These are phyloP conservation scores for Ajuga chamaepitys DNA, from an alignment of 257 asterid species.

Conservation along the genomic window DNA sequence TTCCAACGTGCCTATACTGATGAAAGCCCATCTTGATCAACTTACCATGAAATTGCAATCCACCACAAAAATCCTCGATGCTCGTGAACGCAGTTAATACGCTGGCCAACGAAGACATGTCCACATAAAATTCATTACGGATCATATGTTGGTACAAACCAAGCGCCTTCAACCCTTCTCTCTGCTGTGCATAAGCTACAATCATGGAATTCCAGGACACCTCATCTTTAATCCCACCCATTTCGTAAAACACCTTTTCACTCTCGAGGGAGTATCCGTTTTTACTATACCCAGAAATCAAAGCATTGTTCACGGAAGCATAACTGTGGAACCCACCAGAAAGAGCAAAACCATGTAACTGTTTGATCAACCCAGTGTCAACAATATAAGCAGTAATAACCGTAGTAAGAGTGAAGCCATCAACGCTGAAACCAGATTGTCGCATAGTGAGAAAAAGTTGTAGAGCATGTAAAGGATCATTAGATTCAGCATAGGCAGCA, in stretches of 20 bases:
- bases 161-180: conserved; percentile 54
- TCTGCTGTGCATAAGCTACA: conserved; percentile 59
- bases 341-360: conserved; percentile 47
- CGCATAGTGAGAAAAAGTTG: conserved; percentile 35
- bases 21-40: conserved; percentile 57
- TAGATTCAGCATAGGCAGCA: conserved; percentile 63
- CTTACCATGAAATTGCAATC: conserved; percentile 59
- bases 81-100: conserved; percentile 62
- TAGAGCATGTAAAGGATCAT: conserved; percentile 31
- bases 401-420: conserved; percentile 57
- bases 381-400: conserved; percentile 42
- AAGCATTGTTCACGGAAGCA: conserved; percentile 55
- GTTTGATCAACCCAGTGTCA: conserved; percentile 31
- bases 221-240: conserved; percentile 52
- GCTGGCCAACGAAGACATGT: conserved; percentile 72
- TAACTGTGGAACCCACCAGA: conserved; percentile 41
- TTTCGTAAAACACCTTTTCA: conserved; percentile 34
- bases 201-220: conserved; percentile 88
- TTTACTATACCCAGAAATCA: conserved; percentile 49
- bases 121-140: conserved; percentile 30
- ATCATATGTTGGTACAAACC: conserved; percentile 59
- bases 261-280: conserved; percentile 40
- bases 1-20: conserved; percentile 53
- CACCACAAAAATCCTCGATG: conserved; percentile 59
- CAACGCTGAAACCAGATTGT: conserved; percentile 32